A percentile compares a stretch with the other conserved stretches of the same genome.
Conservation (phyloP, 106 monocot species). For the Platanthera zijinensis region DNA sequence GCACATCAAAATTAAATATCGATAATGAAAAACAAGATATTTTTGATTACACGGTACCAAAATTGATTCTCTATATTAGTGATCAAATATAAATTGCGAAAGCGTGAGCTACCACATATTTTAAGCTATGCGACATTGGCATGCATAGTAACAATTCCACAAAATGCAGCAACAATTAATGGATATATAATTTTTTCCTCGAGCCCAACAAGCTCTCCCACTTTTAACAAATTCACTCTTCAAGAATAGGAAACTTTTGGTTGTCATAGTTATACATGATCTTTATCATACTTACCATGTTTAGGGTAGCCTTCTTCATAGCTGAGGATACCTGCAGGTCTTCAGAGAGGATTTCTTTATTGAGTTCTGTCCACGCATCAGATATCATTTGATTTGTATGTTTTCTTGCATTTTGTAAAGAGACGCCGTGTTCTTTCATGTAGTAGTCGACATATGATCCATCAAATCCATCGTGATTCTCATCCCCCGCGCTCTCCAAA, state of each 20-base stretch:
- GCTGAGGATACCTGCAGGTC: constrained; percentile 4
- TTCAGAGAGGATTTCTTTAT: constrained; percentile 20
- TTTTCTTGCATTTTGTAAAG: constrained; percentile 11
- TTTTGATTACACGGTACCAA: too few species aligned
- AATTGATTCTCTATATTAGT: too few species aligned
- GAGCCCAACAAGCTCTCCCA: too few species aligned
- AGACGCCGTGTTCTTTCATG: constrained; percentile 23
- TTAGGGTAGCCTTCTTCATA: constrained; percentile 15
- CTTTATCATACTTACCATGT: constrained; percentile 29
- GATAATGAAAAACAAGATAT: too few species aligned
- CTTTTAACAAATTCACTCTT: constrained; percentile 12
- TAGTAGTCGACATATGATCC: constrained; percentile 47
- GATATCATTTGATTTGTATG: constrained; percentile 28
- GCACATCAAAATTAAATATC: too few species aligned
- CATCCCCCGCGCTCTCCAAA: constrained; percentile 54
- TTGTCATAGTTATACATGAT: constrained; percentile 38
- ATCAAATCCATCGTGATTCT: constrained; percentile 49
- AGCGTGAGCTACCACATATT: too few species aligned
- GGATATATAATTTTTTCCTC: too few species aligned
- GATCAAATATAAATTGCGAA: too few species aligned
- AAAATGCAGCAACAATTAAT: too few species aligned
- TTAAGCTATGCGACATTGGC: too few species aligned
- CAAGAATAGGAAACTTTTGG: constrained; percentile 23
- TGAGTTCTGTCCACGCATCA: constrained; percentile 28
- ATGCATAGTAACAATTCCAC: too few species aligned